A percentile compares a stretch with the other conserved stretches of the same genome.
Conservation (phyloP, 805 yeast species). For the Pichia rugopelliculosa region DNA sequence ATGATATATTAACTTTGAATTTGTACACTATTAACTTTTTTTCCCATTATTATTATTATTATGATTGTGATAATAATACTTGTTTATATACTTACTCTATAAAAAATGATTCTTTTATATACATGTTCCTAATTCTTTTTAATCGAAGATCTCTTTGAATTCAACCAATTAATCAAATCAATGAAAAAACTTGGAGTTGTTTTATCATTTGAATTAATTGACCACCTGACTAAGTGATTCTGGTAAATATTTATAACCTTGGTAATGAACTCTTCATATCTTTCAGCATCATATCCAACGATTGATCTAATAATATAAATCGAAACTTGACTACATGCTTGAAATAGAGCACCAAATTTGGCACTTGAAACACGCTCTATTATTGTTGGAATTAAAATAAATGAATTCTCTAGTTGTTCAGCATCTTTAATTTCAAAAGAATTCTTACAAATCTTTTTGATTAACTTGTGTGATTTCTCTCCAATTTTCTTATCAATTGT, state of each 20-base stretch:
- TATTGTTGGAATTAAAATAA: constrained; percentile 30
- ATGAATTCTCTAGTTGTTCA: constrained; percentile 9
- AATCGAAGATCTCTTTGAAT: constrained; percentile 34
- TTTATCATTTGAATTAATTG: constrained; percentile 37
- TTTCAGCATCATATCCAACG: constrained; percentile 29
- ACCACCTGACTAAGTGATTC: constrained; percentile 55
- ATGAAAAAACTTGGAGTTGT: constrained; percentile 52
- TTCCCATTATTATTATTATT: background rate
- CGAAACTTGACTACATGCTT: constrained; percentile 60
- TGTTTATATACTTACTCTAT: background rate
- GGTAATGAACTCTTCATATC: constrained; percentile 28
- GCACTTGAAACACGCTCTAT: constrained; percentile 39
- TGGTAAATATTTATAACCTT: constrained; percentile 50
- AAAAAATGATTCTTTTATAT: background rate
- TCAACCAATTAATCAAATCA: constrained; percentile 77
- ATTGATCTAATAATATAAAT: constrained; percentile 56
- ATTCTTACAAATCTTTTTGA: constrained; percentile 55
- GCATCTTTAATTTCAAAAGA: constrained; percentile 22
- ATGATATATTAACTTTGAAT: background rate
- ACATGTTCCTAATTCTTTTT: background rate
- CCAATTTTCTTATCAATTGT: constrained; percentile 69
- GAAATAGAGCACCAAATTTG: constrained; percentile 40
- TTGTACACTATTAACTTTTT: background rate
- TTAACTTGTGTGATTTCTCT: constrained; percentile 63
- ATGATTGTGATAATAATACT: background rate